A percentile compares a stretch with the other conserved stretches of the same genome.
Conservation (phyloP, 805 yeast genomes). For the Barnettozyma populi region DNA sequence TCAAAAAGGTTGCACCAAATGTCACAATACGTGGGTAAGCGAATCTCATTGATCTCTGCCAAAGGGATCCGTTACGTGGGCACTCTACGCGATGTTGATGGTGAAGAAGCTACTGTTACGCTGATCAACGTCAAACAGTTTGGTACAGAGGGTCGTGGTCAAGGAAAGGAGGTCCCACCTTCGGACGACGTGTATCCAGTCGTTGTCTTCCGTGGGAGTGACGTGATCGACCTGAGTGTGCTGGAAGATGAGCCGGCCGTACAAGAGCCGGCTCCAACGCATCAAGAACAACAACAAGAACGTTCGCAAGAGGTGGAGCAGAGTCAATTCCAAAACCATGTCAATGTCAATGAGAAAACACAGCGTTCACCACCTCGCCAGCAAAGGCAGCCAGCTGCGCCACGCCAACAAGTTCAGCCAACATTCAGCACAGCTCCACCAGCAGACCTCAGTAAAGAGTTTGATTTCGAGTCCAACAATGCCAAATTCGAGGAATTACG, state of each 20-base stretch:
- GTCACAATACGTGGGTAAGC: conserved; percentile 92
- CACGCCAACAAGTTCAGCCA: conserved; percentile 3
- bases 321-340: conserved; percentile 2
- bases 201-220: conserved; percentile 85
- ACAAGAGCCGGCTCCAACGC: conserved; percentile 5
- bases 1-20: conserved; percentile 31
- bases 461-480: conserved; percentile 70
- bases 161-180: conserved; percentile 65
- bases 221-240: conserved; percentile 84
- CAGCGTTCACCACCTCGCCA: neutral
- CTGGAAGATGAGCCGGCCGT: conserved; percentile 45
- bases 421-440: conserved; percentile 9
- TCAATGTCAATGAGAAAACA: neutral
- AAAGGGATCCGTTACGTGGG: conserved; percentile 85
- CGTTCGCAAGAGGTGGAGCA: conserved; percentile 2
- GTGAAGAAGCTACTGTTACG: conserved; percentile 86
- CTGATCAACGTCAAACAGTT: conserved; percentile 71
- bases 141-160: conserved; percentile 92
- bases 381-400: conserved; percentile 5
- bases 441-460: conserved; percentile 45
- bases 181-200: conserved; percentile 63
- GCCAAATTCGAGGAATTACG: conserved; percentile 56
- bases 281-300: conserved; percentile 6
- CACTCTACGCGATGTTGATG: conserved; percentile 77
- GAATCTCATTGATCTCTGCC: conserved; percentile 73